phyloP scores from a whole-genome alignment of 2,329 filamentous ascomycete genomes.

The Cladosporium halotolerans region DNA sequence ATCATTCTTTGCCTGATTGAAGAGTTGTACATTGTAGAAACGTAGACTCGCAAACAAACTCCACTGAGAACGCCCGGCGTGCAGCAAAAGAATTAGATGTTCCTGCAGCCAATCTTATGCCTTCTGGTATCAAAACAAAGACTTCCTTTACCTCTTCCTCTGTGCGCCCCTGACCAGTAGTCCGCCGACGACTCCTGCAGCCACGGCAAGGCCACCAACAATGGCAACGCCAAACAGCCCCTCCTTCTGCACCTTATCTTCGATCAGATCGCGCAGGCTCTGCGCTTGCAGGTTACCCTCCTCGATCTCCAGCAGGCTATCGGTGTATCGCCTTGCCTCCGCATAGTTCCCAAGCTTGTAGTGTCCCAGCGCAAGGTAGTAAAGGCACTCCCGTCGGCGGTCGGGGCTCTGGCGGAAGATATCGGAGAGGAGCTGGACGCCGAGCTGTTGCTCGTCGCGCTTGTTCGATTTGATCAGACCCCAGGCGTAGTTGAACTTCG shows the following conservation, averaged over 20 bases:
- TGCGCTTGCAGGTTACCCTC: conserved; percentile 83
- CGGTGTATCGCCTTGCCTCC: conserved; percentile 91
- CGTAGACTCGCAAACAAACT: neutral
- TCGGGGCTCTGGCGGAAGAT: conserved; percentile 94
- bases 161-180: conserved; percentile 69
- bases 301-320: conserved; percentile 83
- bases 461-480: conserved; percentile 88
- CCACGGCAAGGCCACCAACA: conserved; percentile 84
- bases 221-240: conserved; percentile 92
- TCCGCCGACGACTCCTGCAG: conserved; percentile 86
- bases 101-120: neutral
- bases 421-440: conserved; percentile 86
- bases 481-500: conserved; percentile 99
- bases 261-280: conserved; percentile 80
- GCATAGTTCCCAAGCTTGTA: conserved; percentile 98
- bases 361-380: conserved; percentile 94
- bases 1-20: neutral
- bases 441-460: conserved; percentile 84
- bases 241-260: conserved; percentile 93
- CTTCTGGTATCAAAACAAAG: neutral
- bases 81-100: neutral
- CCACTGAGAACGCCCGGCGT: conserved; percentile 8
- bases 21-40: conserved; percentile 6
- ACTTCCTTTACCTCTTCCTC: conserved; percentile 21
- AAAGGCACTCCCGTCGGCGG: conserved; percentile 92